A percentile compares a stretch with the other conserved stretches of the same genome.
Conservation (phyloP, 352 stramenopile species). For the Phytophthora citrophthora region DNA sequence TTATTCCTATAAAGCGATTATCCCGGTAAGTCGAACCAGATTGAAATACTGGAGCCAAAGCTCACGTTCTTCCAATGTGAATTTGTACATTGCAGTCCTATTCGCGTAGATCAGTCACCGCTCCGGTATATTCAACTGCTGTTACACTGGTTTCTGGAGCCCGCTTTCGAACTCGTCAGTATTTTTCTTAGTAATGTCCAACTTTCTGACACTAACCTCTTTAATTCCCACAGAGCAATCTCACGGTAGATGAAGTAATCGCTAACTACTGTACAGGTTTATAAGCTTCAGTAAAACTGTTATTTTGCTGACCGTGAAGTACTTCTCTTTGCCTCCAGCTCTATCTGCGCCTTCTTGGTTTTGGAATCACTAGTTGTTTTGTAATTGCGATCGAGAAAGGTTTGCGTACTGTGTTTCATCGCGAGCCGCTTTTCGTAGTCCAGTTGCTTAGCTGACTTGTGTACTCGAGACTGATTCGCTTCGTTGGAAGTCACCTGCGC, state of each 20-base stretch:
- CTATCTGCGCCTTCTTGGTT: conserved; percentile 60
- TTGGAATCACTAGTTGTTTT: conserved; percentile 49
- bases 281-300: conserved; percentile 2
- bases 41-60: background rate
- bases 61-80: background rate
- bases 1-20: conserved; percentile 58
- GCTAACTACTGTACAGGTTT: conserved; percentile 1
- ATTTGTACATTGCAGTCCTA: conserved; percentile 3
- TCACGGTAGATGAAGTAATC: conserved; percentile 13
- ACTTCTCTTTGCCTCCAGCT: conserved; percentile 50
- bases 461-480: conserved; percentile 32
- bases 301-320: conserved; percentile 3
- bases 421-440: conserved; percentile 72
- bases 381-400: conserved; percentile 78
- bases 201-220: background rate
- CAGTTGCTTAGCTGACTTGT: conserved; percentile 65
- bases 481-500: conserved; percentile 49
- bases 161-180: conserved; percentile 30
- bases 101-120: conserved; percentile 6
- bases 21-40: conserved; percentile 38
- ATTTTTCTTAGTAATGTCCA: background rate
- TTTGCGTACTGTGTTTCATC: conserved; percentile 56
- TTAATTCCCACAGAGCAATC: conserved; percentile 13
- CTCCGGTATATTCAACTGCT: conserved; percentile 8
- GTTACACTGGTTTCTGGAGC: conserved; percentile 17